phyloP scores from a whole-genome alignment of 768 basidiomycete species.

The Amanita polypyramis region DNA sequence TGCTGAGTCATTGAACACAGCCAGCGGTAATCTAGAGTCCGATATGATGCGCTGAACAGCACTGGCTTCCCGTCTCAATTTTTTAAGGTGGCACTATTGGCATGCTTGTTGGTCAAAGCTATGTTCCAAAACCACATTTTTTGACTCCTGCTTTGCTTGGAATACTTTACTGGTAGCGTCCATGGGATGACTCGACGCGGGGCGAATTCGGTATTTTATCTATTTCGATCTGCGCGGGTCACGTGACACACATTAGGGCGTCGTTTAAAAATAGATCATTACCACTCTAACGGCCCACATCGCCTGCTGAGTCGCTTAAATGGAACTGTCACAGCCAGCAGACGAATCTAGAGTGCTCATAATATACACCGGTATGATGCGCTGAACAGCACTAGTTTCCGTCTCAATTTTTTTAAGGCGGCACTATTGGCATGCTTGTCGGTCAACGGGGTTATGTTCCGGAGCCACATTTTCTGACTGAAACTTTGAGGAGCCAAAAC shows the following conservation, averaged over 20 bases:
- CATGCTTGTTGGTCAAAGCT: slow-evolving; percentile 73
- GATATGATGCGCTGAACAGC: slow-evolving; percentile 21
- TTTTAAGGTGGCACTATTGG: slow-evolving; percentile 69
- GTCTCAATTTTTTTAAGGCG: slow-evolving; percentile 28
- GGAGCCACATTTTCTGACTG: slow-evolving; percentile 81
- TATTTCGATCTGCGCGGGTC: slow-evolving; percentile 12
- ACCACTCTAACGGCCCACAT: too few relatives aligned
- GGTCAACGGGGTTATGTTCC: slow-evolving; percentile 71
- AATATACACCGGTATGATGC: slow-evolving; percentile 59
- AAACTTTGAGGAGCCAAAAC: slow-evolving; percentile 70
- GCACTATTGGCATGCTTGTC: slow-evolving; percentile 85
- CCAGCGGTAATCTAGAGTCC: slow-evolving; percentile 66
- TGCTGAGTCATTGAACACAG: slow-evolving; percentile 19
- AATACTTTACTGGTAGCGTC: slow-evolving; percentile 65
- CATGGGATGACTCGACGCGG: slow-evolving; percentile 36
- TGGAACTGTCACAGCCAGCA: slow-evolving; percentile 35
- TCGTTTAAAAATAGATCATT: background rate
- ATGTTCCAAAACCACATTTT: slow-evolving; percentile 81
- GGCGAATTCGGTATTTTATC: slow-evolving; percentile 13
- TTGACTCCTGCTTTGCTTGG: slow-evolving; percentile 59
- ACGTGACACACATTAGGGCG: slow-evolving; percentile 13
- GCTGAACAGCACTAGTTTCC: slow-evolving; percentile 1
- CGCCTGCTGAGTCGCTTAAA: slow-evolving; percentile 2
- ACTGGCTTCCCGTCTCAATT: background rate
- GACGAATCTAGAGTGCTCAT: slow-evolving; percentile 79